Base-by-base conservation (phyloP, 2,329 filamentous ascomycete genomes). In the Apiospora rasikravindrae region DNA sequence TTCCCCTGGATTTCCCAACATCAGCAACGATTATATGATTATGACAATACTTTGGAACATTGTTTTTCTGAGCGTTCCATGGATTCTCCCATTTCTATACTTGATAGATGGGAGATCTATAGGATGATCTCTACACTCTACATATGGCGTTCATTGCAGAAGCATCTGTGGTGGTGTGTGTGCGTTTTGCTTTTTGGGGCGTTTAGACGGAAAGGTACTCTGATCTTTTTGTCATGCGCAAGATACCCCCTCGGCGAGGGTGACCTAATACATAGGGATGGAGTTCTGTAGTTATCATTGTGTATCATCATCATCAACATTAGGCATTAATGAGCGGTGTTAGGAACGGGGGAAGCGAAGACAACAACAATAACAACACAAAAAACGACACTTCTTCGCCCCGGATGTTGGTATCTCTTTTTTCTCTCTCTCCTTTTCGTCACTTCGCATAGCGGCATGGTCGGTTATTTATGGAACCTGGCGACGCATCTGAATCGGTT, bases 11-110 rank as follows among this genome's bases (percentile, higher is more conserved):
- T 40, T 68, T 29, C 47, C 57, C 57, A 51, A 61, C 66, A 71
- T 44, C 29, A 40, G 68, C 47, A 40, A 69, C 70, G 70, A 71
- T 40, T 61, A 61, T 69, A 71, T 49, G 70, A 71, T 69, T 71
- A 71, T 49, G 70, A 71, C 40, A 51, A 68, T 47, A 33, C 40
- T 68, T 26, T 26, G 66, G 44, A 47, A 68, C 66, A 68, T 68
- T 47, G 40, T 47, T 68, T 68, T 45, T 29, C 40, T 45, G 40
- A 33, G 66, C 66, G 66, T 33, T 22, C 66, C 66, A 68, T 26
- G 11, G 29, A 22, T 37, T 7, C n/a, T 29, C 24, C n/a, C 40
- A 29, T 26, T 40, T 68, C 44, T 26, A 26, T 5, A 45, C 16
- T 44, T 47, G 29, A 22, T 14, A 45, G 40, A 44, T 45, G 42